These are phyloP conservation scores for Hymenoscyphus scutula DNA, from an alignment of 2,329 filamentous ascomycete species.

Conservation along the genomic window DNA sequence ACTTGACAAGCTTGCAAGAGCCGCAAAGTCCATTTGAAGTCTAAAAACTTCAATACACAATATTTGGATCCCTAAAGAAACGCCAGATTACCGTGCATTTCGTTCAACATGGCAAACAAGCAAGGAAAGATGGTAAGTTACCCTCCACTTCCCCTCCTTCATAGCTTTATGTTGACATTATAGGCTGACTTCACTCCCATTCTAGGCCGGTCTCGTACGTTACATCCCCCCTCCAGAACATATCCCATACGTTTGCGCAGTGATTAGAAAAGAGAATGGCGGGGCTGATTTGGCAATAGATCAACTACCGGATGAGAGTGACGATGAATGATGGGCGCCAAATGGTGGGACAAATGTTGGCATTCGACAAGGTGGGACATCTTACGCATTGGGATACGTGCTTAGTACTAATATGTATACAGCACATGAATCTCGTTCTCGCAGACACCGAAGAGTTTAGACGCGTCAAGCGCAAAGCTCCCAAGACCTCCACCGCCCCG, in stretches of 20 bases:
- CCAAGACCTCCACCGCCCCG: conserved; percentile 60
- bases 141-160: conserved; percentile 36
- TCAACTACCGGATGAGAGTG: conserved; percentile 99
- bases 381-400: not conserved
- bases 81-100: conserved; percentile 40
- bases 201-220: conserved; percentile 71
- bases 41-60: conserved; percentile 34
- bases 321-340: conserved; percentile 93
- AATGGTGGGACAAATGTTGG: conserved; percentile 97
- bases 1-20: conserved; percentile 31
- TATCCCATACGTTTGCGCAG: conserved; percentile 37
- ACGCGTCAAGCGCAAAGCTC: conserved; percentile 79
- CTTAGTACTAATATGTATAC: conserved; percentile 17
- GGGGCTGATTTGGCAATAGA: conserved; percentile 52
- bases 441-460: conserved; percentile 98
- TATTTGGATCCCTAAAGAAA: conserved; percentile 38
- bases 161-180: conserved; percentile 50
- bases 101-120: conserved; percentile 74
- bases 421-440: conserved; percentile 99
- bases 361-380: conserved; percentile 82
- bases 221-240: conserved; percentile 23
- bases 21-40: conserved; percentile 34
- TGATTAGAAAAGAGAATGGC: conserved; percentile 6
- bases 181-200: conserved; percentile 56
- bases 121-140: conserved; percentile 98